Base-by-base conservation (phyloP, 345 rosid species). In the Salix udensis region DNA sequence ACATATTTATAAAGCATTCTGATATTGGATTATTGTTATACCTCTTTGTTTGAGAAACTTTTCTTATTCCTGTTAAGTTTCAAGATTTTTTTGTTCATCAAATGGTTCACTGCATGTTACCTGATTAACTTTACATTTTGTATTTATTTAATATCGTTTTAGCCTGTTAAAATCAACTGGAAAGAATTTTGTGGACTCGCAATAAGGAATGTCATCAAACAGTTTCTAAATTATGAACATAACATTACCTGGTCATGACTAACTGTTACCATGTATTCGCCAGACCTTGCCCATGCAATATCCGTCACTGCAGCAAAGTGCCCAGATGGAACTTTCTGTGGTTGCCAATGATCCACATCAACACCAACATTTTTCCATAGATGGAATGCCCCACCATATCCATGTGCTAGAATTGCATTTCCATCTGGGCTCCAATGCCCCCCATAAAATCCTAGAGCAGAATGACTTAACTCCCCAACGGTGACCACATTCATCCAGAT, bases 401-500 rank as follows among this genome's bases (percentile, higher is more conserved):
- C 97, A 88, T 96, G 93, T 52, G 98, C 99, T 68, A 92, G 82
- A 80, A 96, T 89, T 21, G 95, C 87, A 23, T 36, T 19, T 75
- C 92, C 88, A 81, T 87, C 88, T 19, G 92, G 84, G 74, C 94
- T 87, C 98, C 99, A 93, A 16, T 96, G 98, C 70, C 98, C 97
- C 73, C 99, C 99, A 74, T 92, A 96, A 87, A 93, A 96, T 50
- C 99, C 99, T 76, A 96, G 80, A 83, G 97, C 98, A 84, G 96
- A 96, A 80, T 96, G 96, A 80, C 97, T 89, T 76, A 96, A 76
- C 84, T 96, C 99, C 74, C 99, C 99, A 73, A 93, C 99, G 42
- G 91, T 88, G 79, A 93, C 98, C 82, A 92, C 94, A 79, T 96
- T 93, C 92, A 96, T 91, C 99, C 99, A 96, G 80, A 93, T 85